Evolutionary conservation across 108 stramenopile species (phyloP).

Genomic region (Discostella pseudostelligera): DNA sequence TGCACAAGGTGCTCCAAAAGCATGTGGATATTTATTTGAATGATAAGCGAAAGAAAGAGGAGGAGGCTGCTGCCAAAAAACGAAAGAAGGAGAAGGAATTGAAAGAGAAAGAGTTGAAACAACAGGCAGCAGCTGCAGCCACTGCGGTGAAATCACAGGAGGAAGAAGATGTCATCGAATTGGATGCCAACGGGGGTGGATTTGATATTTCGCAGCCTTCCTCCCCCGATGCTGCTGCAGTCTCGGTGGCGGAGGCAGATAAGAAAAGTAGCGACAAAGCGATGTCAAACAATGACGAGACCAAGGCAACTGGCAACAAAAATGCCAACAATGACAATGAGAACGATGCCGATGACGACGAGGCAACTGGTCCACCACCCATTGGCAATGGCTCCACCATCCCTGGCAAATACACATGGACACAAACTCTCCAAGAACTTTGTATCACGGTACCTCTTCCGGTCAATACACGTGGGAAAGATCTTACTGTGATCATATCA

Average conservation of each 20-base stretch:
- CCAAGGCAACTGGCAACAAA: constrained; percentile 8
- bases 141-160: constrained; percentile 13
- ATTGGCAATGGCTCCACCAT: constrained; percentile 95
- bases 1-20: constrained; percentile 72
- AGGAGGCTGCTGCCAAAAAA: constrained; percentile 27
- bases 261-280: background rate
- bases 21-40: constrained; percentile 64
- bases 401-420: constrained; percentile 93
- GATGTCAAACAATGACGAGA: background rate
- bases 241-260: background rate
- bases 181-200: constrained; percentile 61
- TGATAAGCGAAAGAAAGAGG: constrained; percentile 43
- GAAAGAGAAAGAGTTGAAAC: constrained; percentile 6
- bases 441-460: constrained; percentile 87
- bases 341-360: constrained; percentile 54
- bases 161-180: constrained; percentile 74
- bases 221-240: constrained; percentile 6
- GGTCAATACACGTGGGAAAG: constrained; percentile 79
- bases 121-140: constrained; percentile 14
- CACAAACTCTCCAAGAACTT: constrained; percentile 95
- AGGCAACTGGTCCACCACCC: constrained; percentile 73
- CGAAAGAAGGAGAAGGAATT: constrained; percentile 1
- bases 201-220: constrained; percentile 65
- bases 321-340: constrained; percentile 2
- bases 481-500: constrained; percentile 82